Evolutionary conservation across 2,329 filamentous ascomycete species (phyloP), one percentile per base, ranked within the genome.

Genomic region (Didymella segeticola): DNA sequence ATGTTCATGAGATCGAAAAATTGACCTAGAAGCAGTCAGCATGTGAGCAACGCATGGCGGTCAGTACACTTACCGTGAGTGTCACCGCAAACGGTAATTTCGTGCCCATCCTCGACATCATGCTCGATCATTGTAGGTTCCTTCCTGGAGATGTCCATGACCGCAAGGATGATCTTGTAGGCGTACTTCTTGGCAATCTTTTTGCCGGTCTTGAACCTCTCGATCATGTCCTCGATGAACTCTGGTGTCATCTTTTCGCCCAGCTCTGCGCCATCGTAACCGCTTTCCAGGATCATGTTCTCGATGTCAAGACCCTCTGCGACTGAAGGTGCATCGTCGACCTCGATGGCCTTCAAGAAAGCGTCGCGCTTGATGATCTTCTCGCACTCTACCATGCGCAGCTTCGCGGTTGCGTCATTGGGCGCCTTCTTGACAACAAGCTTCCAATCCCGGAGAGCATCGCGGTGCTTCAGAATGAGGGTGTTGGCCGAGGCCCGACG

Each of bases 51-150:
- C 25, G 8, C 9, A 17, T 5, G 2, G 3, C 11, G 8, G 0
- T 11, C n/a, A 1, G 19, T 29, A 19, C 9, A 14, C 82, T 66
- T 77, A 91, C 91, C 95, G 74, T 99, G 95, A 5, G 95, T 99
- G 74, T 99, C 95, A 75, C 95, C 95, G 71, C 95, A 99, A 49
- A 99, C 92, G 2, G 95, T 99, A 68, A 99, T 81, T 70, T 89
- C 85, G 53, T 89, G 86, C 51, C 88, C 91, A 38, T 90, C 79
- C 5, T 89, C 86, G 48, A 99, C 86, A 43, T 90, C 85, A 71
- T 95, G 85, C 78, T 99, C 95, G 22, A 97, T 93, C 95, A 99
- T 97, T 22, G 95, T 99, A 14, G 93, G 84, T 78, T 99, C 95
- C 47, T 92, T 87, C 74, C 93, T 93, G 38, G 96, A 88, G 53